A percentile compares a stretch with the other conserved stretches of the same genome.
These are phyloP conservation scores for Backusella psychrophila DNA, from an alignment of 192 early-diverging fungal genomes.

Conservation along the genomic window DNA sequence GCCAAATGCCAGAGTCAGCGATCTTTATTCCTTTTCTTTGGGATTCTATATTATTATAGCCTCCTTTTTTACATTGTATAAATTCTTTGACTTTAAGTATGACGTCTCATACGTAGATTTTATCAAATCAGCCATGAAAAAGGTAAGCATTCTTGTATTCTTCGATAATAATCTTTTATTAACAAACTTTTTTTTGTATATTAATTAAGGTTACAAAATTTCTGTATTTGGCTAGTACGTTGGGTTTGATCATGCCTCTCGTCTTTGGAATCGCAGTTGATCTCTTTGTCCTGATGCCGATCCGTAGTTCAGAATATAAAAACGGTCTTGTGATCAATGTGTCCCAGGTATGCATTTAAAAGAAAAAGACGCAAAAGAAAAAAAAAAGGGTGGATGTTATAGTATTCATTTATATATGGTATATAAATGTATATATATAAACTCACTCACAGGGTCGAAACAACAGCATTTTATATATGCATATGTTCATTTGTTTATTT, in stretches of 20 bases:
- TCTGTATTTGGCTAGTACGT: conserved; percentile 46
- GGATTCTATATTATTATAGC: conserved; percentile 59
- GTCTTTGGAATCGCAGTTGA: conserved; percentile 68
- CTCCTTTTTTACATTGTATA: background rate
- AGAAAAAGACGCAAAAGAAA: background rate
- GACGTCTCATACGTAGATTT: background rate
- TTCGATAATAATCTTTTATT: background rate
- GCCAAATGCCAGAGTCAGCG: conserved; percentile 60
- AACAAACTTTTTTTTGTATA: background rate
- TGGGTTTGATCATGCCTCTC: conserved; percentile 70
- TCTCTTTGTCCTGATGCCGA: conserved; percentile 69
- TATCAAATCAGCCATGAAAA: background rate
- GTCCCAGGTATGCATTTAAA: conserved; percentile 33
- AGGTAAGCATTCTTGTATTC: background rate
- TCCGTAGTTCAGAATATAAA: conserved; percentile 35
- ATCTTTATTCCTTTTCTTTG: conserved; percentile 71
- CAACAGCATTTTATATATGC: background rate
- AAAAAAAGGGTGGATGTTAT: background rate
- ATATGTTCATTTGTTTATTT: background rate
- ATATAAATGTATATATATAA: background rate
- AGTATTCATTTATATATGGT: background rate
- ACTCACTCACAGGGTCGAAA: background rate
- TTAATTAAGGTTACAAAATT: conserved; percentile 35
- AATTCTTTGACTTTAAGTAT: background rate
- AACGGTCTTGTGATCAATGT: conserved; percentile 21